Evolutionary conservation across 2,329 filamentous ascomycete species (phyloP).

Genomic region (Leptographium procerum): DNA sequence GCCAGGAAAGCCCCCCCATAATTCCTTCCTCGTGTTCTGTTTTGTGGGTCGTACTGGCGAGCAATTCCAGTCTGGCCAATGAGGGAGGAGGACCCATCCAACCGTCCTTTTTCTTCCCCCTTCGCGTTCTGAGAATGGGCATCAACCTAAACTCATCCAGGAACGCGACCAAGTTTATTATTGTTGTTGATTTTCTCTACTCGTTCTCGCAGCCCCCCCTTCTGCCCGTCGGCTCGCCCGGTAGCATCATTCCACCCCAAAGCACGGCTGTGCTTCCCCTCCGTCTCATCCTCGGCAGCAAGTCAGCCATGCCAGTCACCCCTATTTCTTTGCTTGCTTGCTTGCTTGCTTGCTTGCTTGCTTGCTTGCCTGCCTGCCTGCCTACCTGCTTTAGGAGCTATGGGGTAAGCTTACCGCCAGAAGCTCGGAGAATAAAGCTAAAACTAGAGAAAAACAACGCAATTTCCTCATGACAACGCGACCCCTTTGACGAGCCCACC

Average conservation of each 20-base stretch:
- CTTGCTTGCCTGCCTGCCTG: too few species aligned
- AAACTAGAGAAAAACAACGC: background rate
- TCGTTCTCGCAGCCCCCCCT: too few species aligned
- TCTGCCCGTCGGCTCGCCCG: background rate
- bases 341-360: too few species aligned
- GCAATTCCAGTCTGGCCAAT: background rate
- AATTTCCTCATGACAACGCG: background rate
- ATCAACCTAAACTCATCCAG: background rate
- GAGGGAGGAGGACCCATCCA: background rate
- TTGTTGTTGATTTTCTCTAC: background rate
- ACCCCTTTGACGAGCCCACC: background rate
- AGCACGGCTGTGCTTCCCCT: background rate
- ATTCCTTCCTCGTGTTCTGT: slow-evolving; percentile 1
- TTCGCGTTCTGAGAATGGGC: background rate
- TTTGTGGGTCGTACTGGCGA: background rate
- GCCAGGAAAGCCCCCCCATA: too few species aligned
- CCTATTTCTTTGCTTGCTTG: background rate
- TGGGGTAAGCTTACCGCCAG: background rate
- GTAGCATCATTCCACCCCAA: background rate
- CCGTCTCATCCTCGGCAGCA: too few species aligned
- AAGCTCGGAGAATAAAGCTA: background rate
- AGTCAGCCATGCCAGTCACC: too few species aligned
- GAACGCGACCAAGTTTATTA: background rate
- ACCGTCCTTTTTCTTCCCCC: background rate
- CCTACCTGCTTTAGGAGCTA: too few species aligned